A percentile compares a stretch with the other conserved stretches of the same genome.
phyloP scores from a whole-genome alignment of 2,329 filamentous ascomycete genomes.

The Rugonectria rugulosa region DNA sequence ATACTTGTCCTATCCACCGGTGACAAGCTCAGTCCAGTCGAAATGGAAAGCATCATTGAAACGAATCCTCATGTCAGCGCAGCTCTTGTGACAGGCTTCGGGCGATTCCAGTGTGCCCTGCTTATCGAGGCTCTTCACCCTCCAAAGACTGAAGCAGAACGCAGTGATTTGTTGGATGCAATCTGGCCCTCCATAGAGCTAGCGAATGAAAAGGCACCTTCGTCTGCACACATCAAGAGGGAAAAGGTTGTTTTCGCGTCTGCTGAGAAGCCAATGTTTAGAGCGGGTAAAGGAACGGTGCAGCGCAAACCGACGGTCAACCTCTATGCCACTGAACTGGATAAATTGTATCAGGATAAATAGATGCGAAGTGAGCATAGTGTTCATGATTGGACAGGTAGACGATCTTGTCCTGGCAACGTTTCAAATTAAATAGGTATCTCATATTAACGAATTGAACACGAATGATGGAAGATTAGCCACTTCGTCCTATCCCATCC shows the following conservation, averaged over 20 bases:
- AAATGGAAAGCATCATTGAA: slow-evolving; percentile 44
- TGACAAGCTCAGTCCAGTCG: slow-evolving; percentile 52
- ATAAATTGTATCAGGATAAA: slow-evolving; percentile 21
- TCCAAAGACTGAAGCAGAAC: not conserved
- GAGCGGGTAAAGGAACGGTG: slow-evolving; percentile 55
- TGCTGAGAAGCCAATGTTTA: slow-evolving; percentile 50
- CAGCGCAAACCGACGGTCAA: slow-evolving; percentile 38
- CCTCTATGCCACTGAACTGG: slow-evolving; percentile 16
- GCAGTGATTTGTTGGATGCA: slow-evolving; percentile 45
- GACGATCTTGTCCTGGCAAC: too few relatives aligned
- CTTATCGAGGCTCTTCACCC: slow-evolving; percentile 32
- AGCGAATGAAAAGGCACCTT: slow-evolving; percentile 51
- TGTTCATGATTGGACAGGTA: too few relatives aligned
- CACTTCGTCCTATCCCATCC: too few relatives aligned
- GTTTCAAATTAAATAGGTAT: too few relatives aligned
- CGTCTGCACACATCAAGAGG: slow-evolving; percentile 52
- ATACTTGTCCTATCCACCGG: slow-evolving; percentile 52
- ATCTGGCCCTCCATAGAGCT: slow-evolving; percentile 52
- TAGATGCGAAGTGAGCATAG: too few relatives aligned
- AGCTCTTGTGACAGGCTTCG: slow-evolving; percentile 45
- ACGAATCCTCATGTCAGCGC: slow-evolving; percentile 40
- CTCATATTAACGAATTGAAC: too few relatives aligned
- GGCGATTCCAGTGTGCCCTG: slow-evolving; percentile 35
- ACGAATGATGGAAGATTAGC: too few relatives aligned
- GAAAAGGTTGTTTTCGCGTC: slow-evolving; percentile 49